These are phyloP conservation scores for Leccinellum rugosiceps DNA, from an alignment of 768 basidiomycete genomes.

Conservation along the genomic window DNA sequence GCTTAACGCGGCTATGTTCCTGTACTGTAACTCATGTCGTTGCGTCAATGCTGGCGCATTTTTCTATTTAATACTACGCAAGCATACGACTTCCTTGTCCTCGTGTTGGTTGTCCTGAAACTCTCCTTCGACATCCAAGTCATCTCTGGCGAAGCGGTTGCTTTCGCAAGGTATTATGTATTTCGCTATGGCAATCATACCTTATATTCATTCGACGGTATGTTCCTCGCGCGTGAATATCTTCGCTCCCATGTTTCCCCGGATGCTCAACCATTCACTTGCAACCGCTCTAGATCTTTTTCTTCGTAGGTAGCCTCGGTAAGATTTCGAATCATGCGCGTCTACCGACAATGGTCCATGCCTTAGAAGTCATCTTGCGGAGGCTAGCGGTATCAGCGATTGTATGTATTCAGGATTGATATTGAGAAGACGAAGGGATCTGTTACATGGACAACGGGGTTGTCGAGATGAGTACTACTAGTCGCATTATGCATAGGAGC, in stretches of 20 bases:
- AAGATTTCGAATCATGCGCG: background rate
- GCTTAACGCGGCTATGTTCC: constrained; percentile 6
- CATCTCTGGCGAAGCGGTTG: constrained; percentile 13
- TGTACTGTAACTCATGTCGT: constrained; percentile 16
- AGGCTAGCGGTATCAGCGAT: no score
- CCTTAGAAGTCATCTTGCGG: no score
- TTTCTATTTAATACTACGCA: background rate
- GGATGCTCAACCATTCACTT: no score
- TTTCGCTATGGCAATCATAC: constrained; percentile 15
- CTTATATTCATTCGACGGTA: constrained; percentile 17
- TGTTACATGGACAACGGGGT: no score
- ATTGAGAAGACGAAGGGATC: no score
- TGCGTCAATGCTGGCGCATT: background rate
- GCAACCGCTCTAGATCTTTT: constrained; percentile 9
- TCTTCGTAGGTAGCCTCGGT: constrained; percentile 2
- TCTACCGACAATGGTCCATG: no score
- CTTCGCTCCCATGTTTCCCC: background rate
- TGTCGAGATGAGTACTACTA: no score
- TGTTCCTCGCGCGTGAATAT: background rate
- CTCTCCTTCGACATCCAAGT: constrained; percentile 16
- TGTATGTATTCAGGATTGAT: no score
- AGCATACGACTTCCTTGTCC: constrained; percentile 23
- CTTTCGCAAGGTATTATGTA: constrained; percentile 19
- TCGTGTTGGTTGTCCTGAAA: constrained; percentile 14
- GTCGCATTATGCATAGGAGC: no score